These are phyloP conservation scores for Amanita inopinata DNA, from an alignment of 768 basidiomycete genomes.

Conservation along the genomic window DNA sequence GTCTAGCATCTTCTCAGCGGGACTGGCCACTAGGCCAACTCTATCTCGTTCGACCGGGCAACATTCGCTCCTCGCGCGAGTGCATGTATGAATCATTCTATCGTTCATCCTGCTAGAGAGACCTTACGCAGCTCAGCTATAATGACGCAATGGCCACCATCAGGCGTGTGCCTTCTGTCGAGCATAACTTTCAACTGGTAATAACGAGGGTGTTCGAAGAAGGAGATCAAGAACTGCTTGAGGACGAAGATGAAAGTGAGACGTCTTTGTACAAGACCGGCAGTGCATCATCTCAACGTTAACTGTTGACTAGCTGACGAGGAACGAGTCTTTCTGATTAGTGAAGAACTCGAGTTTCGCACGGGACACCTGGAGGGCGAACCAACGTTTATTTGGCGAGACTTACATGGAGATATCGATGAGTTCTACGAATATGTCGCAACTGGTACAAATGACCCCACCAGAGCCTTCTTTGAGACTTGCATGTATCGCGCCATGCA, in stretches of 20 bases:
- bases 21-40: slow-evolving; percentile 47
- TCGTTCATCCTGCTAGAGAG: neutral
- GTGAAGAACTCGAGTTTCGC: slow-evolving; percentile 83
- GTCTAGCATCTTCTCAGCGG: slow-evolving; percentile 6
- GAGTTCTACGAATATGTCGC: slow-evolving; percentile 93
- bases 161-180: slow-evolving; percentile 67
- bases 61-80: slow-evolving; percentile 85
- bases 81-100: slow-evolving; percentile 63
- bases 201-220: slow-evolving; percentile 97
- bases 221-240: slow-evolving; percentile 88
- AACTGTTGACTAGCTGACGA: slow-evolving; percentile 61
- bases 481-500: slow-evolving; percentile 96
- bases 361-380: slow-evolving; percentile 65
- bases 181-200: slow-evolving; percentile 83
- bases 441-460: slow-evolving; percentile 66
- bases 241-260: slow-evolving; percentile 88
- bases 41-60: slow-evolving; percentile 84
- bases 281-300: neutral
- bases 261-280: no score
- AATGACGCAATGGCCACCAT: slow-evolving; percentile 94
- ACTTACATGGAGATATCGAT: slow-evolving; percentile 83
- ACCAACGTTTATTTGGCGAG: slow-evolving; percentile 84
- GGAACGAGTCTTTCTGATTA: slow-evolving; percentile 86
- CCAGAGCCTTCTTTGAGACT: slow-evolving; percentile 82
- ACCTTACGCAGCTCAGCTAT: slow-evolving; percentile 44